phyloP scores from a whole-genome alignment of 257 asterid genomes.

The Capsicum baccatum region DNA sequence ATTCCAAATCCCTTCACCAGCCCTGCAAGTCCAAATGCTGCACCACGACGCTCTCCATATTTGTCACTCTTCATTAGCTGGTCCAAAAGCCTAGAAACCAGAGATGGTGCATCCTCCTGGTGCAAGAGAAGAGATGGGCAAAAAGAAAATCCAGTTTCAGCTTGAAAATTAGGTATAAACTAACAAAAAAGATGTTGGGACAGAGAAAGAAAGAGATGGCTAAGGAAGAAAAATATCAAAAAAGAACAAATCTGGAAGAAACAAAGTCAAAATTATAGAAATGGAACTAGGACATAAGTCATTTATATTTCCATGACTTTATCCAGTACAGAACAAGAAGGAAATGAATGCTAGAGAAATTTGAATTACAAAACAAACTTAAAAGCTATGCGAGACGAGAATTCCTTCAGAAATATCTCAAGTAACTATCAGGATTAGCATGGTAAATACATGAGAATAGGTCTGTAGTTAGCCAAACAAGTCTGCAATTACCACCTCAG shows the following conservation, averaged over 20 bases:
- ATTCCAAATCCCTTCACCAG: conserved; percentile 90
- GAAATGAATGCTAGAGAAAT: conserved; percentile 8
- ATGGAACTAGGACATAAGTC: conserved; percentile 8
- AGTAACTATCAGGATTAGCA: not conserved
- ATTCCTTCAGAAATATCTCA: conserved; percentile 2
- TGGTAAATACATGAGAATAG: conserved; percentile 12
- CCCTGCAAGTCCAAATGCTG: conserved; percentile 99
- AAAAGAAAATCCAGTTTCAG: not conserved
- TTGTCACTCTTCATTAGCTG: conserved; percentile 93
- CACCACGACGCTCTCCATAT: conserved; percentile 99
- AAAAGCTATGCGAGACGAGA: conserved; percentile 20
- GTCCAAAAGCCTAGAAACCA: conserved; percentile 79
- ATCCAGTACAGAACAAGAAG: not conserved
- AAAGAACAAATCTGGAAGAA: conserved; percentile 2
- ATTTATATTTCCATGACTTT: conserved; percentile 4
- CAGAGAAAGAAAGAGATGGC: conserved; percentile 8
- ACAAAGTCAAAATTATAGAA: not conserved
- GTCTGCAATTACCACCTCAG: conserved; percentile 9
- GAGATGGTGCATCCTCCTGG: conserved; percentile 89
- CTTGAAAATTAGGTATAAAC: conserved; percentile 15
- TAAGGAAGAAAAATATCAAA: not conserved
- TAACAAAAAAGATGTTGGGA: not conserved
- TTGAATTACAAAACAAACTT: conserved; percentile 19
- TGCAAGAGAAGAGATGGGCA: conserved; percentile 26
- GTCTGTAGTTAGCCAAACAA: conserved; percentile 11